phyloP scores from a whole-genome alignment of 1,139 yeast genomes.

The Pichia sp. region DNA sequence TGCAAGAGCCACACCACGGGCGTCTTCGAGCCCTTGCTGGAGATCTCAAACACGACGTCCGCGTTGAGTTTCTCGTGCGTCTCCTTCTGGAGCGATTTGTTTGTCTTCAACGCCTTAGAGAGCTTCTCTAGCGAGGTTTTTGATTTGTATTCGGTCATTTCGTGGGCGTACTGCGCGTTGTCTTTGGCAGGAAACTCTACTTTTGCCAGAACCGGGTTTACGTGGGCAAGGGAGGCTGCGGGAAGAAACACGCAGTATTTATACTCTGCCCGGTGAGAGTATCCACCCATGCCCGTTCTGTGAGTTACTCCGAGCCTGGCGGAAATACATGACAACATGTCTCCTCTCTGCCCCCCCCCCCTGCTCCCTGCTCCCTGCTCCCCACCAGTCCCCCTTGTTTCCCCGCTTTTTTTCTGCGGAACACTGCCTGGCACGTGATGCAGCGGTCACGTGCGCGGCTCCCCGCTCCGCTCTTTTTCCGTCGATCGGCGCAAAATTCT shows the following conservation, averaged over 20 bases:
- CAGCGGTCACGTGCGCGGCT: background rate
- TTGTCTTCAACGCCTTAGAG: constrained; percentile 37
- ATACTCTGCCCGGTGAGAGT: no score
- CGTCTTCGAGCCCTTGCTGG: constrained; percentile 57
- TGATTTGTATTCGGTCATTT: constrained; percentile 32
- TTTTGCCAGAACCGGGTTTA: no score
- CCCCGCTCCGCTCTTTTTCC: no score
- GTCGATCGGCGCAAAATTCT: no score
- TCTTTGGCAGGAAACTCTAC: no score
- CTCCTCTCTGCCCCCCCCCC: no score
- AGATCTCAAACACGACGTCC: constrained; percentile 61
- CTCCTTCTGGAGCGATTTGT: constrained; percentile 39
- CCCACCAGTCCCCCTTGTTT: background rate
- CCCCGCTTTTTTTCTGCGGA: background rate
- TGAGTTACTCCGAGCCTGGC: background rate
- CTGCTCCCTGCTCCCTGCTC: background rate
- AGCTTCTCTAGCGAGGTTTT: constrained; percentile 43
- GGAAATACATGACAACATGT: no score
- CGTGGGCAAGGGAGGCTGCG: no score
- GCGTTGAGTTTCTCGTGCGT: constrained; percentile 54
- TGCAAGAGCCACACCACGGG: constrained; percentile 68
- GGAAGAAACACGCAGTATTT: no score
- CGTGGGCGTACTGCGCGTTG: background rate
- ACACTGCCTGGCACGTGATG: background rate
- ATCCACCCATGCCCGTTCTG: background rate